Conservation (phyloP, 257 asterid species). For the Penstemon eatonii region DNA sequence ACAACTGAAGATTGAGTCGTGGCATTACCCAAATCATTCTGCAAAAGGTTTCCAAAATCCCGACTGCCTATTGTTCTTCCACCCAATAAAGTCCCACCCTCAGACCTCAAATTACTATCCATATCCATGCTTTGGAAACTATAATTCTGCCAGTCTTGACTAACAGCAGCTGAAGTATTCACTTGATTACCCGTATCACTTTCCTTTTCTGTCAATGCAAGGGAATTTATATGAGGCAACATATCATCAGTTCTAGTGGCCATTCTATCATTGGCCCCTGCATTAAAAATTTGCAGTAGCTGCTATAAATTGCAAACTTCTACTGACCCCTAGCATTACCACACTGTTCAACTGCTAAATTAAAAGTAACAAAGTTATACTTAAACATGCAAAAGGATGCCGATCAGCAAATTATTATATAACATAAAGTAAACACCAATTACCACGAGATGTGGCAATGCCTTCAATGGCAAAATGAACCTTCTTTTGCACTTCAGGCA, state of each 20-base stretch:
- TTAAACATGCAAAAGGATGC: constrained; percentile 23
- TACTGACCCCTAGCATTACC: constrained; percentile 27
- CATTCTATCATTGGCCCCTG: constrained; percentile 57
- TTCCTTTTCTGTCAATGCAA: constrained; percentile 86
- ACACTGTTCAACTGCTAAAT: constrained; percentile 3
- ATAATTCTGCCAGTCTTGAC: constrained; percentile 53
- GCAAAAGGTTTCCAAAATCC: constrained; percentile 64
- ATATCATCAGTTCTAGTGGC: constrained; percentile 53
- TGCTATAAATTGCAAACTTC: constrained; percentile 37
- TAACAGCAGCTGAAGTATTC: constrained; percentile 48
- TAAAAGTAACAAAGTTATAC: background rate
- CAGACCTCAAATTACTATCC: constrained; percentile 47
- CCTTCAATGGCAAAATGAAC: constrained; percentile 63
- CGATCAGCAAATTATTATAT: constrained; percentile 18
- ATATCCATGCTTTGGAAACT: constrained; percentile 50
- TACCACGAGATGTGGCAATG: constrained; percentile 58
- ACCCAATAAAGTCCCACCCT: constrained; percentile 41
- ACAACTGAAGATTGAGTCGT: constrained; percentile 72
- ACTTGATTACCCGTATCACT: constrained; percentile 56
- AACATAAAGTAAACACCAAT: constrained; percentile 22
- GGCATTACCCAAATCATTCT: constrained; percentile 63
- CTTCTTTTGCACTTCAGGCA: constrained; percentile 65
- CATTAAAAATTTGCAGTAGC: constrained; percentile 43
- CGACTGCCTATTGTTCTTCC: constrained; percentile 42
- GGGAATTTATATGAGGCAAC: constrained; percentile 72